Base-by-base conservation (phyloP, 2,329 filamentous ascomycete species). In the Diplodia sapinea region DNA sequence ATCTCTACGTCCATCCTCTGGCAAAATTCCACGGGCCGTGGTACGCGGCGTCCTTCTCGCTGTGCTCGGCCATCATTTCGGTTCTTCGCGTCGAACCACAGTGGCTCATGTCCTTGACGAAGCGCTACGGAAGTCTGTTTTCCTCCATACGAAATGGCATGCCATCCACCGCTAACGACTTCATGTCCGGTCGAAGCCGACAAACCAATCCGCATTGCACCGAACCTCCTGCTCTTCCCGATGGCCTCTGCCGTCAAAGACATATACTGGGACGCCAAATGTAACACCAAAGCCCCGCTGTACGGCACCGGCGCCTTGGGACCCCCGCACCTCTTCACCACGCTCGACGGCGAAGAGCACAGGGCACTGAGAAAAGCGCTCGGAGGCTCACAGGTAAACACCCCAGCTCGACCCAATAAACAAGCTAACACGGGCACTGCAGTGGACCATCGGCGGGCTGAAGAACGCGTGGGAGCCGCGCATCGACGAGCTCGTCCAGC, bases 191-290 rank as follows among this genome's bases (percentile, higher is more conserved):
- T 23, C 8, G 33, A 49, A 76, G 74, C 70, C 29, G 73, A 78
- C 2, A 69, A 55, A 17, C 79, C 78, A 20, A 79, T 80, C 67
- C 78, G 79, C 55, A 79, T 81, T 47, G 72, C 76, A 1, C 79
- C 80, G 0, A 78, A 72, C 3, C 72, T 79, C 71, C 72, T 81
- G 1, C 67, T 81, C 26, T 81, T 80, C 59, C 75, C 77, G 13
- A 72, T 72, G 1, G 71, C 77, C 3, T 76, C 76, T 1, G 70
- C 79, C 0, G 67, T 80, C 15, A 78, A 76, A 66, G 76, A 79
- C 33, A 82, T 82, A 59, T 82, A 81, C 71, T 77, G 78, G 74
- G 76, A 79, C 36, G 72, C 75, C 2, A 73, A 74, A 29, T 77
- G 73, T 51, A 81, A 82, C 67, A 69, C 70, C 15, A 81, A 81